Percentiles rank a stretch among this genome's conserved stretches.
phyloP scores from a whole-genome alignment of 345 rosid species.

The Lepidium africanum region DNA sequence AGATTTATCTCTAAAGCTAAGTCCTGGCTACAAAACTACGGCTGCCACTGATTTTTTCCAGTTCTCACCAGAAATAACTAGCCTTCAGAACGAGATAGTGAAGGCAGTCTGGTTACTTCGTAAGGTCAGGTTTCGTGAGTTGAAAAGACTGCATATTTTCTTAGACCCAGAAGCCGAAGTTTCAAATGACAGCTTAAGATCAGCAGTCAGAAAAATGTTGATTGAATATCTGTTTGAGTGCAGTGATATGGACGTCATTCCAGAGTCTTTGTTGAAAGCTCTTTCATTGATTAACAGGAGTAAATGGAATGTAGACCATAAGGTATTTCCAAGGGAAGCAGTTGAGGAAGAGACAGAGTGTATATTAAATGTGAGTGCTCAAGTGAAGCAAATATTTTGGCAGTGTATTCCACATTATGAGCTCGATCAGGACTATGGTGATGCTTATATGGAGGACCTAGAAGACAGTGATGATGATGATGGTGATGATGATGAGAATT shows the following conservation, averaged over 20 bases:
- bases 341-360: constrained; percentile 64
- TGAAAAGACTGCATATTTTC: constrained; percentile 45
- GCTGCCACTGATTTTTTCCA: constrained; percentile 31
- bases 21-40: constrained; percentile 29
- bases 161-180: constrained; percentile 48
- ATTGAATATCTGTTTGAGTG: constrained; percentile 69
- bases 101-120: constrained; percentile 58
- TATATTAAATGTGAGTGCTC: constrained; percentile 65
- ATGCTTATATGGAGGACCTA: constrained; percentile 72
- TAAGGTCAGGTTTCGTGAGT: constrained; percentile 39
- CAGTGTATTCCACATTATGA: constrained; percentile 49
- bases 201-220: constrained; percentile 48
- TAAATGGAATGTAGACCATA: constrained; percentile 22
- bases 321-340: constrained; percentile 34
- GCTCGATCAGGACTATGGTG: constrained; percentile 48
- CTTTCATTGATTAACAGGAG: constrained; percentile 53
- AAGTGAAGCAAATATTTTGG: constrained; percentile 53
- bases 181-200: constrained; percentile 37
- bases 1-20: constrained; percentile 45
- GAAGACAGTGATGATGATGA: constrained; percentile 49
- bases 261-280: constrained; percentile 48
- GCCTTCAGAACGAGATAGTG: constrained; percentile 59
- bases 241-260: constrained; percentile 53
- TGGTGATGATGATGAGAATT: constrained; percentile 12
- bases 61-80: constrained; percentile 44